These are phyloP conservation scores for Punica granatum DNA, from an alignment of 345 rosid genomes.

Conservation along the genomic window DNA sequence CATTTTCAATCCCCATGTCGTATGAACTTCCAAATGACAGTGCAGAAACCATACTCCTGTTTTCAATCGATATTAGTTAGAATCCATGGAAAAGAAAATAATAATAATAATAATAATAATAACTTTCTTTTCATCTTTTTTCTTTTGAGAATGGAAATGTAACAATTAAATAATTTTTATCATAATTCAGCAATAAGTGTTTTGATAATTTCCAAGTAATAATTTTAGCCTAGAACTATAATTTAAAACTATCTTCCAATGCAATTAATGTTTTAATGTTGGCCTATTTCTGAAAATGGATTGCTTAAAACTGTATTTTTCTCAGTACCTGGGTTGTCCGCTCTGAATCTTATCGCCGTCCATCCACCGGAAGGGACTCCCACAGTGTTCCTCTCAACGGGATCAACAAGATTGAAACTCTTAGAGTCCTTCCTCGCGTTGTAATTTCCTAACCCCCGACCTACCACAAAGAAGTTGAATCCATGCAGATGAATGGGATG, in stretches of 20 bases:
- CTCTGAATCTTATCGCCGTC: constrained; percentile 61
- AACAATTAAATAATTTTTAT: no score
- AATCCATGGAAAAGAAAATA: not conserved
- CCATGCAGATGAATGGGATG: constrained; percentile 38
- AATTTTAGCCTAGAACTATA: no score
- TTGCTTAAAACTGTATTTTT: no score
- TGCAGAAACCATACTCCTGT: constrained; percentile 36
- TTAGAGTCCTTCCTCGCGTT: constrained; percentile 24
- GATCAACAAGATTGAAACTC: constrained; percentile 54
- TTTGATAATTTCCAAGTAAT: not conserved
- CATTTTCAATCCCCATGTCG: constrained; percentile 40
- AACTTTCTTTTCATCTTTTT: no score
- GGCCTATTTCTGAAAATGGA: no score
- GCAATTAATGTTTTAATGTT: no score
- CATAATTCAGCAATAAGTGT: no score
- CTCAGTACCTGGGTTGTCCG: constrained; percentile 86
- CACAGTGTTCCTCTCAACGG: constrained; percentile 67
- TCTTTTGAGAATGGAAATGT: no score
- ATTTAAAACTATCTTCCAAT: no score
- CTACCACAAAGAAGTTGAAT: constrained; percentile 30
- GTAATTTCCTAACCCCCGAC: constrained; percentile 27
- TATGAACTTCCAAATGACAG: constrained; percentile 39
- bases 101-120: no score
- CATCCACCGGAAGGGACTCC: constrained; percentile 81
- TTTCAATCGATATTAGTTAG: not conserved